These are phyloP conservation scores for Didymella segeticola DNA, from an alignment of 2,329 filamentous ascomycete genomes.

Conservation along the genomic window DNA sequence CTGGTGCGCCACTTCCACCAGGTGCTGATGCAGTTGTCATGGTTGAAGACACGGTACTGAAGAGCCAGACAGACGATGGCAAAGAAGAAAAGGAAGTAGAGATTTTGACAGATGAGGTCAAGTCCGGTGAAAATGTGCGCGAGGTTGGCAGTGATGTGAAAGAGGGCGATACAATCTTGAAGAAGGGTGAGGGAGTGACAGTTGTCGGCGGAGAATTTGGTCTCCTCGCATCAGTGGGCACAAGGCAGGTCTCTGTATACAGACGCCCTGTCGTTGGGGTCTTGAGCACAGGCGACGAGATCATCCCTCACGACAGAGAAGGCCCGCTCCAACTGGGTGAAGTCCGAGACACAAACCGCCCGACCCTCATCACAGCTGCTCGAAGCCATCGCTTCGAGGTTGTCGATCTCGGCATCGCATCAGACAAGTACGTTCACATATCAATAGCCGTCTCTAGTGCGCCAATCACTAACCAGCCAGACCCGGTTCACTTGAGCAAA, in stretches of 20 bases:
- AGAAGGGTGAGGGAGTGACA: slow-evolving; percentile 81
- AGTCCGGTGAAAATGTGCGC: slow-evolving; percentile 83
- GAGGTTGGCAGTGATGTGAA: slow-evolving; percentile 89
- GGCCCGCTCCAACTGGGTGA: slow-evolving; percentile 75
- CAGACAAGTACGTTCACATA: slow-evolving; percentile 62
- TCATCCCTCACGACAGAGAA: slow-evolving; percentile 74
- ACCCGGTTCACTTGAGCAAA: slow-evolving; percentile 75
- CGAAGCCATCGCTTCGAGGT: slow-evolving; percentile 77
- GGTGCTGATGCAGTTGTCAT: slow-evolving; percentile 92
- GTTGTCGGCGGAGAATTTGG: slow-evolving; percentile 90
- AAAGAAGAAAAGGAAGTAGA: slow-evolving; percentile 87
- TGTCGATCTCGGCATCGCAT: slow-evolving; percentile 85
- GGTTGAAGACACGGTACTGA: slow-evolving; percentile 91
- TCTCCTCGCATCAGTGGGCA: slow-evolving; percentile 83
- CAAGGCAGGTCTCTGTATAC: slow-evolving; percentile 73
- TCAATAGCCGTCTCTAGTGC: slow-evolving; percentile 15
- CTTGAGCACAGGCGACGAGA: slow-evolving; percentile 92
- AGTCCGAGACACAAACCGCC: slow-evolving; percentile 91
- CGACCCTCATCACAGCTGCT: slow-evolving; percentile 81
- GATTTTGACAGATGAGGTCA: slow-evolving; percentile 78
- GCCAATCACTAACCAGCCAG: slow-evolving; percentile 47
- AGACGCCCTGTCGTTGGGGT: slow-evolving; percentile 81
- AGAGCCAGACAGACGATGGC: slow-evolving; percentile 76
- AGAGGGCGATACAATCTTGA: slow-evolving; percentile 72
- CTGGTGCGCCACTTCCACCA: slow-evolving; percentile 86